Percentiles rank a stretch among this genome's conserved stretches.
Evolutionary conservation across 495 filamentous ascomycete genomes (phyloP).

Genomic region (Aspergillus egyptiacus): DNA sequence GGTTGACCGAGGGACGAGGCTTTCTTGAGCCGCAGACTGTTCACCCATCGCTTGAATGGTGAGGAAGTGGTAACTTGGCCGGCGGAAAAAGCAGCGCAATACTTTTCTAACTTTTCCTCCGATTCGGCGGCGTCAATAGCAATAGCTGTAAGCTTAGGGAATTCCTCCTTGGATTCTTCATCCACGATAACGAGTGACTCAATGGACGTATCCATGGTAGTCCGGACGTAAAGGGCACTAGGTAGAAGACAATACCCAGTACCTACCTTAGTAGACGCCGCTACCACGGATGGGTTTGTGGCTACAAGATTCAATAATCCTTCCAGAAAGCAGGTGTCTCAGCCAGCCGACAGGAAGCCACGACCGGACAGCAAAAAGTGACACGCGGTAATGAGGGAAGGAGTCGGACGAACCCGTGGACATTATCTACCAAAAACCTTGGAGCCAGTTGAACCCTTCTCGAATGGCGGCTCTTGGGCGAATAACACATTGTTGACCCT

Average conservation of each 20-base stretch:
- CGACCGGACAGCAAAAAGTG: conserved; percentile 1
- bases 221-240: not conserved
- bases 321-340: not conserved
- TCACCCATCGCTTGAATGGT: conserved; percentile 51
- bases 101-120: conserved; percentile 1
- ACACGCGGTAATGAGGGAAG: not conserved
- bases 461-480: too few species aligned
- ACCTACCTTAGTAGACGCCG: too few species aligned
- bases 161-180: conserved; percentile 14
- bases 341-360: not conserved
- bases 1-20: conserved; percentile 21
- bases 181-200: conserved; percentile 1
- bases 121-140: not conserved
- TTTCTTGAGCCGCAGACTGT: conserved; percentile 44
- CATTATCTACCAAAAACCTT: too few species aligned
- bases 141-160: not conserved
- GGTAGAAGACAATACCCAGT: not conserved
- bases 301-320: too few species aligned
- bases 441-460: too few species aligned
- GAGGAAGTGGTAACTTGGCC: conserved; percentile 13
- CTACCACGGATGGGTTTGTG: too few species aligned
- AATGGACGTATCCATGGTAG: not conserved
- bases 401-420: not conserved
- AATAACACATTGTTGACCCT: too few species aligned
- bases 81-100: not conserved